Base-by-base conservation (phyloP, 768 basidiomycete genomes). In the Trametes meyenii region DNA sequence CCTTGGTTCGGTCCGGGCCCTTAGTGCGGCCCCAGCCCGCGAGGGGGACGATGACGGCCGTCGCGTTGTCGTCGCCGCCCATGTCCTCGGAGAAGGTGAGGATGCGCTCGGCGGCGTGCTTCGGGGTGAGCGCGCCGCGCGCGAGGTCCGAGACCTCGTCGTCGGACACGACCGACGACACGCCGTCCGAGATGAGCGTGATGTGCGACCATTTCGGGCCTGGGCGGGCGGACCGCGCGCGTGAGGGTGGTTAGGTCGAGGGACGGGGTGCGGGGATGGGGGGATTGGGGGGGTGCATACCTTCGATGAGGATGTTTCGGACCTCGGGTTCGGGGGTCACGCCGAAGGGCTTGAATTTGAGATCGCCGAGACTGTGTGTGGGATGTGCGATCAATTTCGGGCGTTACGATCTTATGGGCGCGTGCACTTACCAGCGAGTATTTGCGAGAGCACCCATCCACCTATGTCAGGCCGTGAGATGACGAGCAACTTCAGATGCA, bases 391-490 rank as follows among this genome's bases (percentile, higher is more conserved):
- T n/a, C 33, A 52, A 21, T 19, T 36, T 26, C n/a, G 26, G 29
- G 2, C 35, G 19, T 23, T 10, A 19, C 29, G 46, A 35, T 13
- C 38, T 21, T 19, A 14, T 23, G 11, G 23, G 12, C 42, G 44
- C 43, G 13, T 38, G 6, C 6, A 14, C 35, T 69, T 68, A 92
- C 89, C 92, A 88, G 76, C 96, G 78, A 2, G 96, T 98, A 66
- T 98, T 98, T 33, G 88, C 91, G 36, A 98, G 78, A 3, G 88
- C 92, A 14, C 96, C 96, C 91, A 97, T 96, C 93, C 94, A 96
- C 50, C 92, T 92, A 61, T 13, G 16, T 10, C 3, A 23, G 50
- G 14, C 40, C 5, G 39, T 60, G 33, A 53, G 14, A 19, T n/a
- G 33, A 2, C 16, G 14, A 12, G 13, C 21, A 24, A 17, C n/a